Conservation (phyloP, 2,329 filamentous ascomycete species). For the Penicillium oxalicum region DNA sequence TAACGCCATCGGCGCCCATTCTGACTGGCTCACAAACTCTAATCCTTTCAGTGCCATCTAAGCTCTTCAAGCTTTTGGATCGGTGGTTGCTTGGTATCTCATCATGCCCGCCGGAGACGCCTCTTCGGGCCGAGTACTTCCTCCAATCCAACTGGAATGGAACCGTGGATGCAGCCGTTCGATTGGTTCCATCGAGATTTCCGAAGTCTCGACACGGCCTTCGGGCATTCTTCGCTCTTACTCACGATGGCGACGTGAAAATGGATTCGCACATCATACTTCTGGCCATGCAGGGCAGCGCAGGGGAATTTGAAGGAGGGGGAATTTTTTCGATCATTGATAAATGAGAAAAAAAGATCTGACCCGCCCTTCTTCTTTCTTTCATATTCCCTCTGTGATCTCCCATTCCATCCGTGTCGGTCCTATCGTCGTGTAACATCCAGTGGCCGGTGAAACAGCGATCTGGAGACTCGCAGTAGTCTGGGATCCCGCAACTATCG, state of each 20-base stretch:
- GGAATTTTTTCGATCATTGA: too few relatives aligned
- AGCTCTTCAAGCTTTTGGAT: background rate
- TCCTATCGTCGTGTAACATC: too few relatives aligned
- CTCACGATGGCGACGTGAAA: background rate
- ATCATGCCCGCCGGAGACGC: too few relatives aligned
- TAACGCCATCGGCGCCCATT: conserved; percentile 17
- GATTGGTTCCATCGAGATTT: background rate
- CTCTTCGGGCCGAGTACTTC: background rate
- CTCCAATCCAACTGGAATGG: background rate
- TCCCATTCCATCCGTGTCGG: too few relatives aligned
- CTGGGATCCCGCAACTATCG: background rate
- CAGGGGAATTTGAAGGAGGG: background rate
- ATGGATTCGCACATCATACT: conserved; percentile 9
- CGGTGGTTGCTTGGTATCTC: too few relatives aligned
- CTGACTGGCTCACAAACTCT: conserved; percentile 3
- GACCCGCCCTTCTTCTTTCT: too few relatives aligned
- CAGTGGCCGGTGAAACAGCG: too few relatives aligned
- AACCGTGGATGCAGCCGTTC: background rate
- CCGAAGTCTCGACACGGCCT: background rate
- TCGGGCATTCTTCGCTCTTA: background rate
- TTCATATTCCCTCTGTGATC: too few relatives aligned
- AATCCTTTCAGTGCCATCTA: background rate
- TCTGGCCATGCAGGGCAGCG: background rate
- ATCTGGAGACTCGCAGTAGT: too few relatives aligned
- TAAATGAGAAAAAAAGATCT: too few relatives aligned